Conservation (phyloP, 2,329 filamentous ascomycete species). For the Botrytis deweyae region DNA sequence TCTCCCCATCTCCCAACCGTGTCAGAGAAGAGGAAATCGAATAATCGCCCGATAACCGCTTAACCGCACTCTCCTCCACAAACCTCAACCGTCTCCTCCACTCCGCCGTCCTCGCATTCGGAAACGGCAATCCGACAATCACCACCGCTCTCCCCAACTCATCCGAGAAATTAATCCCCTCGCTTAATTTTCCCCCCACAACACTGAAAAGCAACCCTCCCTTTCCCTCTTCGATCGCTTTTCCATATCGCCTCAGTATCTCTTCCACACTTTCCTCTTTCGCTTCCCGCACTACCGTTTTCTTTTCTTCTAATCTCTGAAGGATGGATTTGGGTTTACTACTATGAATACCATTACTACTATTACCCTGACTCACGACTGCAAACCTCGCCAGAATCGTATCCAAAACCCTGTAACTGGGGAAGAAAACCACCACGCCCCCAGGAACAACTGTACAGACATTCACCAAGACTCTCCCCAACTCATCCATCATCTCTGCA, state of each 20-base stretch:
- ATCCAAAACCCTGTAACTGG: conserved; percentile 88
- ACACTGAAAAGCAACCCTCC: conserved; percentile 86
- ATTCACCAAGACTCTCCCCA: conserved; percentile 71
- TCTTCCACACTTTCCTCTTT: conserved; percentile 55
- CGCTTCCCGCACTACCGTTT: conserved; percentile 61
- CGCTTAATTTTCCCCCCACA: conserved; percentile 90
- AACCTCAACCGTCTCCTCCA: conserved; percentile 93
- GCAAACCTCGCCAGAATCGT: conserved; percentile 57
- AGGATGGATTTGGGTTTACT: conserved; percentile 48
- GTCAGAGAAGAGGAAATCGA: too few relatives aligned
- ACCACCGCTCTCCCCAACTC: conserved; percentile 83
- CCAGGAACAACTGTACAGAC: conserved; percentile 76
- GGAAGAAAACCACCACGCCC: conserved; percentile 92
- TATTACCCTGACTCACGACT: conserved; percentile 25
- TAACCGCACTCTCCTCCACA: conserved; percentile 62
- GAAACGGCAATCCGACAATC: conserved; percentile 90
- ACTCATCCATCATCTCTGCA: conserved; percentile 64
- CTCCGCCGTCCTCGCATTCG: conserved; percentile 83
- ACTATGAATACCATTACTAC: background rate
- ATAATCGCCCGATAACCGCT: too few relatives aligned
- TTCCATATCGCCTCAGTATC: conserved; percentile 70
- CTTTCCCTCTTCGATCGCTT: conserved; percentile 58
- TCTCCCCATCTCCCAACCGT: background rate
- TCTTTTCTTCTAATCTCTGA: conserved; percentile 57
- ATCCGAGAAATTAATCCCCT: conserved; percentile 98